Percentiles rank a stretch among this genome's conserved stretches.
These are phyloP conservation scores for Suillus bovinus DNA, from an alignment of 768 basidiomycete species.

Conservation along the genomic window DNA sequence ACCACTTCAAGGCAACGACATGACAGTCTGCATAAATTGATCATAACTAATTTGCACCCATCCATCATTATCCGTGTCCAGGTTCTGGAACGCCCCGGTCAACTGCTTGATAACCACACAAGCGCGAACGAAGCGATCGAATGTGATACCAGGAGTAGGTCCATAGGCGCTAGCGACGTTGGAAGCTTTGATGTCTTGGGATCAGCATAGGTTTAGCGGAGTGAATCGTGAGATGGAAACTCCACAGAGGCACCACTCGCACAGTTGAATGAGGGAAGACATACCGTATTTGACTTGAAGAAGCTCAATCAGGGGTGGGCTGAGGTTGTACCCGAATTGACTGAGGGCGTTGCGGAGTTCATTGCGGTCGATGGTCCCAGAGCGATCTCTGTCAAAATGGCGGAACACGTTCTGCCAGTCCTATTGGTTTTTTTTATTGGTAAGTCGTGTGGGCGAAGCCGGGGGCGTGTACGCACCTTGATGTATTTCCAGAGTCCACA, in stretches of 20 bases:
- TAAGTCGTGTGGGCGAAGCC: not conserved
- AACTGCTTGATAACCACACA: constrained; percentile 83
- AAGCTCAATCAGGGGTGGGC: constrained; percentile 62
- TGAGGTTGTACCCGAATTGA: constrained; percentile 81
- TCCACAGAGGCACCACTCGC: not conserved
- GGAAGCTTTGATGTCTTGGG: constrained; percentile 57
- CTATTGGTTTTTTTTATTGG: constrained; percentile 25
- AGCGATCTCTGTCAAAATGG: constrained; percentile 83
- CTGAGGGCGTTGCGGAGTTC: constrained; percentile 70
- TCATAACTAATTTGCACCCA: constrained; percentile 57
- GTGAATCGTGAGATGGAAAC: constrained; percentile 23
- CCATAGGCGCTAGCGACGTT: constrained; percentile 34
- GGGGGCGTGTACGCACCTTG: constrained; percentile 41
- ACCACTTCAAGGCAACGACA: constrained; percentile 43
- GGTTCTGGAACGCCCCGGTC: constrained; percentile 64
- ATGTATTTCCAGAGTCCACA: constrained; percentile 81
- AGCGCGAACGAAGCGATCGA: constrained; percentile 85
- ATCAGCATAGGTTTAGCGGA: constrained; percentile 37
- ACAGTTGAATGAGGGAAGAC: constrained; percentile 17
- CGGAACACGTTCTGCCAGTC: constrained; percentile 87
- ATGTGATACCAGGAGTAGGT: constrained; percentile 64
- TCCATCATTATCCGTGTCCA: constrained; percentile 64
- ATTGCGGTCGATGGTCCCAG: constrained; percentile 70
- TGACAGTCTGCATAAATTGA: constrained; percentile 51
- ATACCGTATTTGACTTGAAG: constrained; percentile 82